Evolutionary conservation across 768 basidiomycete genomes (phyloP).

Genomic region (Crepidotus variabilis): DNA sequence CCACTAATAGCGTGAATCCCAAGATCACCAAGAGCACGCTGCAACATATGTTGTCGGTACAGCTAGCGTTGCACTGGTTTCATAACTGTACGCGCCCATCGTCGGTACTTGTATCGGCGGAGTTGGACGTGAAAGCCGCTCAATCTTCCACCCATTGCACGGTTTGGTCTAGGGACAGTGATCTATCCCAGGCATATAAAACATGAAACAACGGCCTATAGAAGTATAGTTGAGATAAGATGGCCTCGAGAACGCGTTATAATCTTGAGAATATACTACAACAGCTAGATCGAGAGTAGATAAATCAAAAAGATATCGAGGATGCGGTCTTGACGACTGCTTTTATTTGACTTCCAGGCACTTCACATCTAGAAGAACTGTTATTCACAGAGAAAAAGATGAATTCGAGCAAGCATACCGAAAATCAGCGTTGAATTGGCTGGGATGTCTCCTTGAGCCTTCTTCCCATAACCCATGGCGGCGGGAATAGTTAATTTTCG

Average conservation of each 20-base stretch:
- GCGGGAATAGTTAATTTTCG: slow-evolving; percentile 75
- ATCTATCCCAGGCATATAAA: too few species aligned
- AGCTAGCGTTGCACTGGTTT: too few species aligned
- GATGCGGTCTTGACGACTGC: background rate
- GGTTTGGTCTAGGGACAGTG: too few species aligned
- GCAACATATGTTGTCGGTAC: too few species aligned
- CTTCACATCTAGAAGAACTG: slow-evolving; percentile 56
- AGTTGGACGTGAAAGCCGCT: too few species aligned
- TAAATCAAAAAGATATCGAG: background rate
- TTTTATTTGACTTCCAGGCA: slow-evolving; percentile 62
- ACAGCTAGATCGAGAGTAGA: background rate
- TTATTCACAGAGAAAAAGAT: background rate
- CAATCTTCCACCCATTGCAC: too few species aligned
- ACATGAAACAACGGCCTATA: too few species aligned
- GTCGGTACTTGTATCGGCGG: too few species aligned
- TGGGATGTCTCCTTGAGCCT: slow-evolving; percentile 57
- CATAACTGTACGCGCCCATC: too few species aligned
- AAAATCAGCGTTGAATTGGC: slow-evolving; percentile 79
- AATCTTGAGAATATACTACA: background rate
- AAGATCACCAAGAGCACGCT: too few species aligned
- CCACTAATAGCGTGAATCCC: too few species aligned
- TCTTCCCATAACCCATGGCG: slow-evolving; percentile 69
- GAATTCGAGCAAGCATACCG: slow-evolving; percentile 43
- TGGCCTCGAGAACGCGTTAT: background rate
- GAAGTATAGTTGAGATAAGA: too few species aligned